Conservation (phyloP, 2,329 filamentous ascomycete species). For the Teratosphaeria pseudoeucalypti region DNA sequence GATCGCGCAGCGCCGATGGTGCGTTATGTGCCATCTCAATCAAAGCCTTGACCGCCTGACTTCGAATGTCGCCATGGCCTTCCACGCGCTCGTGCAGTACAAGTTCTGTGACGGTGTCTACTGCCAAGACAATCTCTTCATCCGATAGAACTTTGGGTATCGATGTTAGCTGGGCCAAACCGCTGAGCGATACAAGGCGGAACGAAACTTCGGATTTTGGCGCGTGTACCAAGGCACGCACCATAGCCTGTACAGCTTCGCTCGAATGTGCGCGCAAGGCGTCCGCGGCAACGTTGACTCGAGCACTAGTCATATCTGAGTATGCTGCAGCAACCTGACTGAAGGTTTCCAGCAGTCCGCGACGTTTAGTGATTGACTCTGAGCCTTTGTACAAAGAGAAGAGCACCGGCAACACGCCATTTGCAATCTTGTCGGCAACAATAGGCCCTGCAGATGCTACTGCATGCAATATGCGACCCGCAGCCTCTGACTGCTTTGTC, state of each 20-base stretch:
- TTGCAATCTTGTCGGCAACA: constrained; percentile 46
- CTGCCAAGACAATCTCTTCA: constrained; percentile 37
- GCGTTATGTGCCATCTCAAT: constrained; percentile 53
- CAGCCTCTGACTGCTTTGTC: constrained; percentile 56
- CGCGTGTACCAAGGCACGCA: constrained; percentile 33
- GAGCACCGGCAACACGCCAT: constrained; percentile 47
- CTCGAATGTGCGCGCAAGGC: constrained; percentile 30
- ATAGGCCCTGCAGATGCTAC: constrained; percentile 45
- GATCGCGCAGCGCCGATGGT: constrained; percentile 51
- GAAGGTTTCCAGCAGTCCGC: constrained; percentile 52
- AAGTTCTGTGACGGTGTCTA: constrained; percentile 52
- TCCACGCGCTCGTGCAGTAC: constrained; percentile 49
- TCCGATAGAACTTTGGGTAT: constrained; percentile 32
- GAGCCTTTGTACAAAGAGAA: constrained; percentile 51
- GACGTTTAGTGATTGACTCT: constrained; percentile 51
- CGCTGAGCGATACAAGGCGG: constrained; percentile 35
- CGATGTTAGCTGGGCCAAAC: constrained; percentile 33
- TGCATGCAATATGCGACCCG: constrained; percentile 49
- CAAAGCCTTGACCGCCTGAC: constrained; percentile 48
- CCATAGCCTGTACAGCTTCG: constrained; percentile 32
- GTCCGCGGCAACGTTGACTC: constrained; percentile 35
- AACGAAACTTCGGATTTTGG: constrained; percentile 41
- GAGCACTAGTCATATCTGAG: constrained; percentile 21
- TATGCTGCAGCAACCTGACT: constrained; percentile 50
- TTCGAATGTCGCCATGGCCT: constrained; percentile 47